phyloP scores from a whole-genome alignment of 78 protist species.

The Dictyostelium citrinum region DNA sequence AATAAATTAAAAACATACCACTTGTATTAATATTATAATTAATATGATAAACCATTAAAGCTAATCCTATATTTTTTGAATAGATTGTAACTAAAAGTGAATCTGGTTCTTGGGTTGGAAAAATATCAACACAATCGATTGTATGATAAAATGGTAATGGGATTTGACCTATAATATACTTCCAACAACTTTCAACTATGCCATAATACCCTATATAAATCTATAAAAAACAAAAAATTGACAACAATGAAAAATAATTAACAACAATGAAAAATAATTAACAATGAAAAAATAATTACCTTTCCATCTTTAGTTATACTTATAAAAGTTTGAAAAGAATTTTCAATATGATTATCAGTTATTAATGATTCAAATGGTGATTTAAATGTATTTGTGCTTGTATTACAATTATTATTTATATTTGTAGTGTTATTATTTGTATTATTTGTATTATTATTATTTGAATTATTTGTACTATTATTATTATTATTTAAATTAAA shows the following conservation, averaged over 20 bases:
- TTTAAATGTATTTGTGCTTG: not conserved
- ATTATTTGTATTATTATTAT: not conserved
- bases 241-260: too few relatives aligned
- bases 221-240: not conserved
- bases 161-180: slow-evolving; percentile 22
- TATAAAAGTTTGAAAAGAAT: slow-evolving; percentile 33
- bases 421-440: not conserved
- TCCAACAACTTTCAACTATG: slow-evolving; percentile 40
- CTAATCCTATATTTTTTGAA: slow-evolving; percentile 25
- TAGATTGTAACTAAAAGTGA: slow-evolving; percentile 17
- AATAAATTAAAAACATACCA: not conserved
- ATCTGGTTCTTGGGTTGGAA: slow-evolving; percentile 33
- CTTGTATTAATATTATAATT: slow-evolving; percentile 35
- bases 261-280: not conserved
- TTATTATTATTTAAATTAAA: not conserved
- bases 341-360: not conserved
- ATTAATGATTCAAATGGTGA: slow-evolving; percentile 16
- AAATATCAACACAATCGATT: slow-evolving; percentile 54
- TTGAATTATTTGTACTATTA: not conserved
- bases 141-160: slow-evolving; percentile 31
- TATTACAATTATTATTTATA: not conserved
- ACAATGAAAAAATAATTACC: not conserved
- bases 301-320: slow-evolving; percentile 64
- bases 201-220: slow-evolving; percentile 22
- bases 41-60: slow-evolving; percentile 13